Percentiles rank a stretch among this genome's conserved stretches.
Evolutionary conservation across 2,329 filamentous ascomycete species (phyloP).

Genomic region (Nectriaceae sp.): DNA sequence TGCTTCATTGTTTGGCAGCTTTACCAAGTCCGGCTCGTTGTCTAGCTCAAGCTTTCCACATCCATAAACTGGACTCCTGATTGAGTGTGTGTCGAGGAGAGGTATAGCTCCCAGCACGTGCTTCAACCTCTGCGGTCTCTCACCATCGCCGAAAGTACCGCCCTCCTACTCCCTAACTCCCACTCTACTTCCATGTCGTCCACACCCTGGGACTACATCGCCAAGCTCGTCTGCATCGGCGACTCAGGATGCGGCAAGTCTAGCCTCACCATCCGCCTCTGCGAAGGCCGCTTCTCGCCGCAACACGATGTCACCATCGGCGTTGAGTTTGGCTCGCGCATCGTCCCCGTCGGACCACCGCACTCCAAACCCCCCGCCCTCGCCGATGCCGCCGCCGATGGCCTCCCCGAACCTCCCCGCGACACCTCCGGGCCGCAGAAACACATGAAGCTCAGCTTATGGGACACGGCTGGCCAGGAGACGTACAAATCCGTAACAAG

Average conservation of each 20-base stretch:
- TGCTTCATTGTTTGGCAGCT: neutral
- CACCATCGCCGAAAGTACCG: no score
- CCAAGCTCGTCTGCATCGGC: constrained; percentile 96
- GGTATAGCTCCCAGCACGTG: no score
- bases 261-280: constrained; percentile 89
- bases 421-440: constrained; percentile 52
- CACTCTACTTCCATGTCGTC: constrained; percentile 49
- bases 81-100: no score
- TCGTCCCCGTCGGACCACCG: constrained; percentile 86
- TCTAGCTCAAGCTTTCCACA: neutral
- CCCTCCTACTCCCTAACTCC: no score
- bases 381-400: constrained; percentile 29
- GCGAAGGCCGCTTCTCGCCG: constrained; percentile 91
- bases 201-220: constrained; percentile 95
- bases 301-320: constrained; percentile 98
- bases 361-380: constrained; percentile 42
- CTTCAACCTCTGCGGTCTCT: no score
- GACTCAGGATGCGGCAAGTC: constrained; percentile 97
- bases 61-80: no score
- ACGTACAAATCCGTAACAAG: constrained; percentile 96
- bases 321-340: constrained; percentile 92
- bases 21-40: neutral
- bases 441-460: constrained; percentile 91
- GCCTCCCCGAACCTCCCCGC: constrained; percentile 56
- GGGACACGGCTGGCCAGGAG: constrained; percentile 96